Conservation (phyloP, 768 basidiomycete genomes). For the Mrakia frigida region DNA sequence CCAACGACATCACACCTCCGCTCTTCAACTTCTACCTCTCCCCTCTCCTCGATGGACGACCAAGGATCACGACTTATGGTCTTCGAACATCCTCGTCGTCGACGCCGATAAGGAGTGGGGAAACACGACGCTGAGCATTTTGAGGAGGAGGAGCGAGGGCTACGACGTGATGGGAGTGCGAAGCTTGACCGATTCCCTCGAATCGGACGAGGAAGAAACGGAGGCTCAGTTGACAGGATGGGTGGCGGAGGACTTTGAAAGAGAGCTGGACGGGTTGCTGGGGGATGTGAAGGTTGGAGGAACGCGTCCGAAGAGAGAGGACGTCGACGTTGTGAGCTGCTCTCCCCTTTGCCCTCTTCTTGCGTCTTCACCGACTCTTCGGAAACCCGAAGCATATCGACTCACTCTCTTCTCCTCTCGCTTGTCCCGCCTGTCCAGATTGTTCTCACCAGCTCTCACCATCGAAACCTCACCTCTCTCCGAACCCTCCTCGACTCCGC, state of each 20-base stretch:
- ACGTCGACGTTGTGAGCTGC: neutral
- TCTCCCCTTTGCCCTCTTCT: neutral
- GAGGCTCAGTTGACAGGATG: neutral
- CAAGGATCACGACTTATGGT: neutral
- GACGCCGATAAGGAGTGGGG: neutral
- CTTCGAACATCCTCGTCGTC: neutral
- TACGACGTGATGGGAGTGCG: neutral
- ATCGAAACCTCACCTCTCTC: neutral
- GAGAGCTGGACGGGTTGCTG: neutral
- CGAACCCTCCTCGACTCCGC: neutral
- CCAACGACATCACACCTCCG: neutral
- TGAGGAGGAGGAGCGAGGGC: neutral
- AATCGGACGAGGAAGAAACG: neutral
- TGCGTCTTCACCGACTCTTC: no score
- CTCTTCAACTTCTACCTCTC: neutral
- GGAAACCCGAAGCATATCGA: neutral
- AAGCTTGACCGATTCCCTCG: neutral
- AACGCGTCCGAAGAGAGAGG: neutral
- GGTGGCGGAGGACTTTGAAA: neutral
- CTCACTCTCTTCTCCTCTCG: neutral
- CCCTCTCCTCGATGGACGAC: neutral
- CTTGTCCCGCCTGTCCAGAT: neutral
- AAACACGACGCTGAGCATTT: neutral
- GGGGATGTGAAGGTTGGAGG: neutral
- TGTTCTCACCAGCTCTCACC: neutral